Conservation (phyloP, 2,329 filamentous ascomycete species). For the Bimuria novae-zelandiae region DNA sequence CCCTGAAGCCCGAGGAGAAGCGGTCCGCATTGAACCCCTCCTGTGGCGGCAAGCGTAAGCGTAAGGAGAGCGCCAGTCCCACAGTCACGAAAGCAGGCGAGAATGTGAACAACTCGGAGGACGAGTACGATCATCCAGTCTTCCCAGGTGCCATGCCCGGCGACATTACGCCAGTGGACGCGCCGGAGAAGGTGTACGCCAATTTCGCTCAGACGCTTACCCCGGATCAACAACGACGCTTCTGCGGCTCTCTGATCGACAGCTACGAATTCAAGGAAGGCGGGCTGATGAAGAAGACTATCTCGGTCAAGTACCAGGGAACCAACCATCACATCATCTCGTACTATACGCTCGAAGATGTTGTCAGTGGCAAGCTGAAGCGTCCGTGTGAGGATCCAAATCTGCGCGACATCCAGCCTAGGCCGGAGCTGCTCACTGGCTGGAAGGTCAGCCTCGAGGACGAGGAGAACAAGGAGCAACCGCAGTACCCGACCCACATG, state of each 20-base stretch:
- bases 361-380: conserved; percentile 51
- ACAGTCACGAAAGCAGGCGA: conserved; percentile 37
- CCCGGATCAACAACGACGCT: conserved; percentile 58
- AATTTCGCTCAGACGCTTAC: conserved; percentile 48
- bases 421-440: conserved; percentile 39
- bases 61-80: conserved; percentile 36
- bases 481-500: conserved; percentile 31
- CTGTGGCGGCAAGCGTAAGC: conserved; percentile 44
- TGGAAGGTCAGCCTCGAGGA: conserved; percentile 47
- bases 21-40: conserved; percentile 43
- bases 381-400: conserved; percentile 43
- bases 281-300: conserved; percentile 90
- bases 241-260: conserved; percentile 85
- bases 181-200: conserved; percentile 40
- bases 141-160: conserved; percentile 26
- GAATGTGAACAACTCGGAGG: conserved; percentile 34
- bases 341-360: conserved; percentile 84
- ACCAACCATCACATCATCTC: conserved; percentile 84
- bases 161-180: conserved; percentile 26
- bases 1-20: conserved; percentile 44
- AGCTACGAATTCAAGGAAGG: conserved; percentile 84
- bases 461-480: conserved; percentile 43
- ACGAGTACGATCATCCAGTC: conserved; percentile 38
- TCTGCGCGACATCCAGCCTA: conserved; percentile 39
- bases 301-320: conserved; percentile 75